phyloP scores from a whole-genome alignment of 257 asterid species.

The Lavandula angustifolia region DNA sequence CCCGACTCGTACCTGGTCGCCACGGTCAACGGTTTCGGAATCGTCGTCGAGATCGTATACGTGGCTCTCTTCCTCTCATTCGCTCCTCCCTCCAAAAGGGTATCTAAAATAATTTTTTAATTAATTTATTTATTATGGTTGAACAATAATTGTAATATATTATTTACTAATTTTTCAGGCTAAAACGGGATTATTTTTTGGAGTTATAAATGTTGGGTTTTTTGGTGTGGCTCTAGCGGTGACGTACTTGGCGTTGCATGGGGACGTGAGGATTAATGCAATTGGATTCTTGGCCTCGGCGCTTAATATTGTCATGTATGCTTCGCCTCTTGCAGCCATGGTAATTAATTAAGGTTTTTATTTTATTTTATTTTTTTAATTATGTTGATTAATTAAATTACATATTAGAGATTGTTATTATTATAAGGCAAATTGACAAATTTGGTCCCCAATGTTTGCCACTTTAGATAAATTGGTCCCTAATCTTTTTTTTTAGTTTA shows the following conservation, averaged over 20 bases:
- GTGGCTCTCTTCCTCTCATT: slow-evolving; percentile 49
- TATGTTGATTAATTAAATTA: no score
- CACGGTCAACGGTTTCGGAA: slow-evolving; percentile 66
- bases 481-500: no score
- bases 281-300: slow-evolving; percentile 58
- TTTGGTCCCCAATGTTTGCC: no score
- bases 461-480: no score
- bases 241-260: slow-evolving; percentile 43
- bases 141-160: no score
- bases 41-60: slow-evolving; percentile 43
- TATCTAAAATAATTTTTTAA: not conserved
- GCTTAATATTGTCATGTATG: slow-evolving; percentile 78
- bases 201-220: slow-evolving; percentile 50
- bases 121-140: no score
- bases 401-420: no score
- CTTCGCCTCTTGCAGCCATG: slow-evolving; percentile 79
- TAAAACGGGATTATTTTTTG: slow-evolving; percentile 44
- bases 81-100: slow-evolving; percentile 50
- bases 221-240: slow-evolving; percentile 38
- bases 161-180: slow-evolving; percentile 37
- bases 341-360: slow-evolving; percentile 31
- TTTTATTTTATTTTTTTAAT: no score
- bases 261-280: slow-evolving; percentile 49
- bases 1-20: slow-evolving; percentile 64
- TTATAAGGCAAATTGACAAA: no score